These are phyloP conservation scores for Lumnitzera littorea DNA, from an alignment of 345 rosid genomes.

Conservation along the genomic window DNA sequence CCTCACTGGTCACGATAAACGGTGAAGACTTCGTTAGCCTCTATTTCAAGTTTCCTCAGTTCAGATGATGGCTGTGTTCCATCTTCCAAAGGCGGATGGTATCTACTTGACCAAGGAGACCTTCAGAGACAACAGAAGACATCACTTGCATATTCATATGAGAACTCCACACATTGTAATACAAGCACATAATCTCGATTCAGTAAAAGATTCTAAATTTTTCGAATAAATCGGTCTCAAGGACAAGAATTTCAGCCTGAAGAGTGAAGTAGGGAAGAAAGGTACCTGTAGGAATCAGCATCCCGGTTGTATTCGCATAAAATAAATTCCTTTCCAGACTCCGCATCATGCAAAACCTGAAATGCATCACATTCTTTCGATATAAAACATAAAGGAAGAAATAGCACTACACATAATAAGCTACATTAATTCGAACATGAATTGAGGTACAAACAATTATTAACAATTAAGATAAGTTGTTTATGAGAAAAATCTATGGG, in stretches of 20 bases:
- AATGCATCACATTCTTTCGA: background rate
- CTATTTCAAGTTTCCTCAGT: slow-evolving; percentile 82
- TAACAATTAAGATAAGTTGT: too few species aligned
- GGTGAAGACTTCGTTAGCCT: slow-evolving; percentile 84
- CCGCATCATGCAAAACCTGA: slow-evolving; percentile 68
- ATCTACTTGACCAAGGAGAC: slow-evolving; percentile 94
- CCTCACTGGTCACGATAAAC: slow-evolving; percentile 99
- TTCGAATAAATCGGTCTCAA: background rate
- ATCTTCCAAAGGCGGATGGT: slow-evolving; percentile 74
- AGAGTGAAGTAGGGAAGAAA: slow-evolving; percentile 6
- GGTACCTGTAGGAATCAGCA: slow-evolving; percentile 87
- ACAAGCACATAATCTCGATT: background rate
- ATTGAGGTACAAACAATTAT: background rate
- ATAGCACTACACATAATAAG: background rate
- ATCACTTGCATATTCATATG: background rate
- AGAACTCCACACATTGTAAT: background rate
- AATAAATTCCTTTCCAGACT: slow-evolving; percentile 71
- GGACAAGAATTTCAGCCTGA: background rate
- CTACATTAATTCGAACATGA: background rate
- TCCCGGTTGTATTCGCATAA: slow-evolving; percentile 97
- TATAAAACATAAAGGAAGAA: background rate
- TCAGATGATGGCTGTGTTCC: slow-evolving; percentile 68
- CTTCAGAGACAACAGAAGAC: slow-evolving; percentile 26
- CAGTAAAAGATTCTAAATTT: background rate
- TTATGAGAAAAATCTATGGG: too few species aligned